Evolutionary conservation across 2,329 filamentous ascomycete genomes (phyloP), one percentile per base, ranked within the genome.

Genomic region (Ophiostoma sp.): DNA sequence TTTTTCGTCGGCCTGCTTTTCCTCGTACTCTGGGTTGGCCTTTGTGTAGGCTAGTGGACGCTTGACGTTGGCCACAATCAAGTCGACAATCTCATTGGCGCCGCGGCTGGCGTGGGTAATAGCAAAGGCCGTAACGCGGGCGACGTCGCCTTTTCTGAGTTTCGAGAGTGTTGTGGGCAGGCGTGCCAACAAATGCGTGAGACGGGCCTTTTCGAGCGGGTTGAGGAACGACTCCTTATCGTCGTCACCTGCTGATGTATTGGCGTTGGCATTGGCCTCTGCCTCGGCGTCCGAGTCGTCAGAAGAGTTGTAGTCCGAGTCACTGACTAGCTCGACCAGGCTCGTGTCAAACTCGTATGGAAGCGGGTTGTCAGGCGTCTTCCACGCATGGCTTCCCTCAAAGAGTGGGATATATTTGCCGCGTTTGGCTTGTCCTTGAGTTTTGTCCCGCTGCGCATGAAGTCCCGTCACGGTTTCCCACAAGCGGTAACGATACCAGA

Each of bases 401-500:
- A 97, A 97, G 0, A 97, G 83, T 0, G 89, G 87, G 25, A 91
- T 77, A 72, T 88, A 89, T 76, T 86, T 89, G 61, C 83, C 25
- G 19, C 33, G 48, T 25, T 57, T 45, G 15, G 52, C 22, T 7
- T 70, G 50, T n/a, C 61, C 36, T n/a, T 28, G 22, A 8, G 19
- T 5, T 2, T 39, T 84, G 3, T 83, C 82, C 17, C 80, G 80
- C 19, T 81, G 82, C 3, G 83, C 79, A 57, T 86, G 84, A 0
- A 86, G 86, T 4, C 91, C 90, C 0, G 92, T 94, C n/a, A 95
- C 85, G 9, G 95, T 87, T 77, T 96, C 91, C 93, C 95, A 98
- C 61, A 98, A 80, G 61, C 93, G 90, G 92, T 94, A 98, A 59
- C 96, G 90, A 81, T 98, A 98, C 88, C 95, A 99, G 19, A 97